These are phyloP conservation scores for Termitomyces eurrhizus DNA, from an alignment of 768 basidiomycete species.

Conservation along the genomic window DNA sequence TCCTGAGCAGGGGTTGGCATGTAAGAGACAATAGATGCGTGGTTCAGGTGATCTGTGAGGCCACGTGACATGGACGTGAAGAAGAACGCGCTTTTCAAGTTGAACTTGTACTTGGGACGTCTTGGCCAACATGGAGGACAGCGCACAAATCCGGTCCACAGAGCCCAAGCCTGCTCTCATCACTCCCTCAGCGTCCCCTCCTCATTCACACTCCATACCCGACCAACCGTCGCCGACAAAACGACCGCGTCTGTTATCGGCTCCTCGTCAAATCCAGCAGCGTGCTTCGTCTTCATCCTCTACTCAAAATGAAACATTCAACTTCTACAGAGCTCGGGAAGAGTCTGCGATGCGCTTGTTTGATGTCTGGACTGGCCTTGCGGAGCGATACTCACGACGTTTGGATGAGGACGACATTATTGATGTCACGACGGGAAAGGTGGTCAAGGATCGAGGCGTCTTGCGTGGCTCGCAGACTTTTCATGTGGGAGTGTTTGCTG, in stretches of 20 bases:
- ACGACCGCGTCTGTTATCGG: conserved; percentile 43
- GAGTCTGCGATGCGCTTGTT: conserved; percentile 55
- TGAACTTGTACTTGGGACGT: background rate
- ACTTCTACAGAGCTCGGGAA: conserved; percentile 52
- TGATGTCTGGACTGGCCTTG: conserved; percentile 64
- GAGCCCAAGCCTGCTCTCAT: conserved; percentile 29
- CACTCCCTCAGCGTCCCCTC: conserved; percentile 54
- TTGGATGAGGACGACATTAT: conserved; percentile 81
- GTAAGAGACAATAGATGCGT: too few relatives aligned
- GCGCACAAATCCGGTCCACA: background rate
- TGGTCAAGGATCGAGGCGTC: conserved; percentile 71
- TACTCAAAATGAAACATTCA: conserved; percentile 22
- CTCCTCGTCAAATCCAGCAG: conserved; percentile 31
- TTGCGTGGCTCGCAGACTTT: conserved; percentile 41
- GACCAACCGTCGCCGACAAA: conserved; percentile 42
- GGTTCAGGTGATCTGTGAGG: too few relatives aligned
- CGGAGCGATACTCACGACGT: conserved; percentile 59
- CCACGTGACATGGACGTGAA: background rate
- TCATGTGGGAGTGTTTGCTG: conserved; percentile 50
- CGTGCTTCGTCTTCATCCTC: conserved; percentile 28
- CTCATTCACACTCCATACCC: conserved; percentile 25
- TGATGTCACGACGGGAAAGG: conserved; percentile 54
- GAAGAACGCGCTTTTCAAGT: background rate
- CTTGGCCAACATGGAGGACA: conserved; percentile 3
- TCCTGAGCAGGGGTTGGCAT: too few relatives aligned